Evolutionary conservation across 2,329 filamentous ascomycete genomes (phyloP).

Genomic region (Exserohilum turcica): DNA sequence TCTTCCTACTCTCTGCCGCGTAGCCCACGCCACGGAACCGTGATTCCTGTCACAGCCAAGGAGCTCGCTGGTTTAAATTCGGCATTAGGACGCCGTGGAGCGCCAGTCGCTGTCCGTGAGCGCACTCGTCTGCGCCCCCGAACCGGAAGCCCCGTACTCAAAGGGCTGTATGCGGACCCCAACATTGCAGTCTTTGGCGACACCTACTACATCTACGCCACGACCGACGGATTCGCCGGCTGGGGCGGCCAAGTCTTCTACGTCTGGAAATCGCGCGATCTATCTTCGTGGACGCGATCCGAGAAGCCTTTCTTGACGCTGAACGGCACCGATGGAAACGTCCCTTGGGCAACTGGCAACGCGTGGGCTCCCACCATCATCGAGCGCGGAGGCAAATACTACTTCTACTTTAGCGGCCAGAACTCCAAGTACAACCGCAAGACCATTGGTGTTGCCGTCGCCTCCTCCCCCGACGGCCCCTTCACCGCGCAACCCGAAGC

Average conservation of each 20-base stretch:
- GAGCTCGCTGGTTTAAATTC: conserved; percentile 49
- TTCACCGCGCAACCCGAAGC: conserved; percentile 32
- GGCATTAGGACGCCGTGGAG: not conserved
- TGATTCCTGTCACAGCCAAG: conserved; percentile 57
- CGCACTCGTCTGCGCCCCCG: conserved; percentile 29
- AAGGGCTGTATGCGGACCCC: conserved; percentile 35
- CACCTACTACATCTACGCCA: conserved; percentile 37
- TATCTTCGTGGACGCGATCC: conserved; percentile 33
- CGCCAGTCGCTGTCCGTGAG: conserved; percentile 55
- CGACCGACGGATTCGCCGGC: conserved; percentile 33
- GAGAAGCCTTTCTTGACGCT: conserved; percentile 31
- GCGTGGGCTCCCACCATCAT: conserved; percentile 39
- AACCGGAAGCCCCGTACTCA: conserved; percentile 29
- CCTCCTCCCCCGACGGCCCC: conserved; percentile 27
- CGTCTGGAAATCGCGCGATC: conserved; percentile 33
- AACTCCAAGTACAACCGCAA: conserved; percentile 34
- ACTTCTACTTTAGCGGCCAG: conserved; percentile 38
- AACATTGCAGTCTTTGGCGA: conserved; percentile 34
- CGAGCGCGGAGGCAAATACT: conserved; percentile 29
- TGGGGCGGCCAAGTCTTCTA: conserved; percentile 39
- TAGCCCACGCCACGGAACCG: conserved; percentile 61
- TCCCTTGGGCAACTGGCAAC: conserved; percentile 36
- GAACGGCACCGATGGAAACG: conserved; percentile 35
- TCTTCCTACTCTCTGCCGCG: conserved; percentile 54
- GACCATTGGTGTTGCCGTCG: conserved; percentile 37